Base-by-base conservation (phyloP, 2,329 filamentous ascomycete species). In the Eurotiales sp. region DNA sequence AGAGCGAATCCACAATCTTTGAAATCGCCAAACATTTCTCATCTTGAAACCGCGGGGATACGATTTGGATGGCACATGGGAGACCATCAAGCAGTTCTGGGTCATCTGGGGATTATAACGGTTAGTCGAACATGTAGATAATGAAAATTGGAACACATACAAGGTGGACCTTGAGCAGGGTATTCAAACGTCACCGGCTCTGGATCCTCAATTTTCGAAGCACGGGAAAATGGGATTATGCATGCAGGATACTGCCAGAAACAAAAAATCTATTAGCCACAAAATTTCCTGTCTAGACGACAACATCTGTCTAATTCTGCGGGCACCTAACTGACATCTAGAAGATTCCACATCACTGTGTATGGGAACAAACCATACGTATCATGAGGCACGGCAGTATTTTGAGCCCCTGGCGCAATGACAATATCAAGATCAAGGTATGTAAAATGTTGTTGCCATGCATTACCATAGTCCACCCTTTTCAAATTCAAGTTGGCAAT, bases 321-420 rank as follows among this genome's bases (percentile, higher is more conserved):
- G n/a, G n/a, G n/a, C n/a, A n/a, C n/a, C n/a, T n/a, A 23, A 66
- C 75, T 64, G 58, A 76, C 77, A 61, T 82, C 76, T 4, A 82
- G 56, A 8, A 81, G 19, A 53, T 82, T 84, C 61, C 72, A 72
- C 25, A 81, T 54, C 15, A 73, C 59, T 0, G 79, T 81, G 60
- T 75, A 82, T 8, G 59, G 51, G 8, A 62, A 59, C 58, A 57
- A 64, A 3, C 60, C 64, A 44, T 58, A 67, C 0, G 66, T 72
- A 59, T 83, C 79, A 58, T 82, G 77, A 15, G 65, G 66, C 0
- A 77, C 72, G 0, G 80, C 78, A 0, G 77, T 80, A 11, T 66
- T 72, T 56, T 78, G 75, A 5, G 77, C 73, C 3, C 72, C 70
- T 3, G 76, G 71, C 47, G 70, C 71, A n/a, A 83, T 46, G 0